These are phyloP conservation scores for Elongisporangium prolatum DNA, from an alignment of 352 stramenopile species.

Conservation along the genomic window DNA sequence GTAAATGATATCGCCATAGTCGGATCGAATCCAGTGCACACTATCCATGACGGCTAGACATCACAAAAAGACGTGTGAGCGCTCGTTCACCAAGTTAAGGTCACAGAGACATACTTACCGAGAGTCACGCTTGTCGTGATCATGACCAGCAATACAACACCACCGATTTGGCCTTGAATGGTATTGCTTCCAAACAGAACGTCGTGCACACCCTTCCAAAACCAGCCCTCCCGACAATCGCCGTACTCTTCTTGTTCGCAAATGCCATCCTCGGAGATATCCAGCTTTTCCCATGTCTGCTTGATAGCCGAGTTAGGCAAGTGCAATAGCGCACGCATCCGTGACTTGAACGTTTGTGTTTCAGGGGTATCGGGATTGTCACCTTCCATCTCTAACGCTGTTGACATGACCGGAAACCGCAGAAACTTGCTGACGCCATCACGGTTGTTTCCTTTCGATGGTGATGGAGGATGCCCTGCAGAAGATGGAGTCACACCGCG, in stretches of 20 bases:
- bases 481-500: constrained; percentile 1
- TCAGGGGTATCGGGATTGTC: constrained; percentile 10
- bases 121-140: constrained; percentile 66
- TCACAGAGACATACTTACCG: constrained; percentile 26
- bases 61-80: constrained; percentile 2
- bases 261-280: constrained; percentile 28
- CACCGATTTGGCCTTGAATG: constrained; percentile 44
- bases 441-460: neutral
- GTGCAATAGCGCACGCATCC: constrained; percentile 19
- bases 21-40: constrained; percentile 45
- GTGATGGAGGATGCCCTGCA: neutral
- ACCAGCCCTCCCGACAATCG: constrained; percentile 10
- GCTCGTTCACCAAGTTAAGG: neutral
- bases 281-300: constrained; percentile 22
- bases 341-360: constrained; percentile 4
- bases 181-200: constrained; percentile 68
- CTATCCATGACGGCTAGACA: constrained; percentile 55
- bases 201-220: constrained; percentile 60
- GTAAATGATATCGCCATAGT: constrained; percentile 35
- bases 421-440: neutral
- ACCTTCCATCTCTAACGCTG: constrained; percentile 15
- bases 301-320: constrained; percentile 29
- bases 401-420: constrained; percentile 14
- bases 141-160: constrained; percentile 61
- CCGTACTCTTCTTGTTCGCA: constrained; percentile 31